Evolutionary conservation across 805 yeast species (phyloP), one percentile per base, ranked within the genome.

Genomic region (Yarrowia hollandica): DNA sequence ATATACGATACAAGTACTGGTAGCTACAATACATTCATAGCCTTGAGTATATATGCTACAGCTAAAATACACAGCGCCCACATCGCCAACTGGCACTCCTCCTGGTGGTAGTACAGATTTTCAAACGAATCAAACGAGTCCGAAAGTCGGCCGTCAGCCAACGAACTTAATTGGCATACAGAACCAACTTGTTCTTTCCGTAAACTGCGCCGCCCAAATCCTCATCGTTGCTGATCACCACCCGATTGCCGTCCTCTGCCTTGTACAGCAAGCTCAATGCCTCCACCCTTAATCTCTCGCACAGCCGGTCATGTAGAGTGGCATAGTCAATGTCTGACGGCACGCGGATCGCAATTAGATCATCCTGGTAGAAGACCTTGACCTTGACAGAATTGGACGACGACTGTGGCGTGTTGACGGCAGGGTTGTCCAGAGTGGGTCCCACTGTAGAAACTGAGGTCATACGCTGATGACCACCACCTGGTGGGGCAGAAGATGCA

Each of bases 291-390:
- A 74, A 62, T 4, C 77, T 69, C 52, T 69, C 67, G 18, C 68
- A 62, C 38, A 74, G 64, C 46, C 70, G 68, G 21, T 57, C 63
- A 60, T 65, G 65, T 42, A 74, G 66, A 33, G 66, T 67, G 21
- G 42, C 61, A 59, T 69, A 74, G 12, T 69, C 61, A 11, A 68
- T 64, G 28, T 68, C 64, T 3, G 66, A 60, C 3, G 77, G 75
- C 25, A 74, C 71, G 25, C 71, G 65, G 39, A 74, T 68, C 19
- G 77, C 77, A 59, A 74, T 67, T 19, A 72, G 64, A 61, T 72
- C 75, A 39, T 72, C 74, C 22, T 67, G 64, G 50, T 70, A 64
- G 59, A 70, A 72, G 15, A 74, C 72, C 65, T 74, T 74, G 60
- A 74, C 68, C 62, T 74, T 74, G 62, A 74, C 60, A 12, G 55